Base-by-base conservation (phyloP, 1,284 basidiomycete species). In the Cutaneotrichosporon mucoides region DNA sequence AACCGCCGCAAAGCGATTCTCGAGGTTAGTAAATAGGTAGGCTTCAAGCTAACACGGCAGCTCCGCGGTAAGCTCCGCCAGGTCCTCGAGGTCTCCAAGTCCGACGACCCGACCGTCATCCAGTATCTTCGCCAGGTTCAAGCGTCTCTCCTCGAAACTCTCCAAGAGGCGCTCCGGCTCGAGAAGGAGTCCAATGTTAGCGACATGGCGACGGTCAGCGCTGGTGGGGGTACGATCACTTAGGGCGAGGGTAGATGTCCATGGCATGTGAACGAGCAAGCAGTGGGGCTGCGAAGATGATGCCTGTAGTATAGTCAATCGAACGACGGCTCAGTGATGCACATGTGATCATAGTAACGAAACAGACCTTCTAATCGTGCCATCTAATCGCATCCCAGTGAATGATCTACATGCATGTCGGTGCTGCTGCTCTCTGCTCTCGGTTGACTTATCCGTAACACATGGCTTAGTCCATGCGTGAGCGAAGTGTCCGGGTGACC, bases 401-500 rank as follows among this genome's bases (percentile, higher is more conserved):
- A 54, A 47, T 41, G 53, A 54, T 60, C 62, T 64, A 64, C 62
- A 64, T 64, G 62, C 53, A 51, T 35, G 40, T 48, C 55, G 47
- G 44, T 47, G 55, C 24, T 24, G 24, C 24, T 24, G 24, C 24
- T 24, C 24, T 24, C 24, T 24, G 24, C 24, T 24, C 24, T 24
- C 24, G 24, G 24, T 24, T 24, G 24, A 24, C 24, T 24, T 24
- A 24, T 24, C 24, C 24, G 24, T 24, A 24, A 24, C 24, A 24
- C 24, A 24, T 40, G 9, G n/a, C 44, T 34, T 84, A 96, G 79
- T 96, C 92, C 91, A 95, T 94, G 73, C 92, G 85, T 52, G 85
- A 87, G 77, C 92, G 91, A 73, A 96, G 79, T 64, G 87, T 90
- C 68, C 91, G 87, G 50, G 88, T 90, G 66, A 91, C 83, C 40